A percentile compares a stretch with the other conserved stretches of the same genome.
Evolutionary conservation across 352 stramenopile genomes (phyloP).

Genomic region (Blastocystis sp.): DNA sequence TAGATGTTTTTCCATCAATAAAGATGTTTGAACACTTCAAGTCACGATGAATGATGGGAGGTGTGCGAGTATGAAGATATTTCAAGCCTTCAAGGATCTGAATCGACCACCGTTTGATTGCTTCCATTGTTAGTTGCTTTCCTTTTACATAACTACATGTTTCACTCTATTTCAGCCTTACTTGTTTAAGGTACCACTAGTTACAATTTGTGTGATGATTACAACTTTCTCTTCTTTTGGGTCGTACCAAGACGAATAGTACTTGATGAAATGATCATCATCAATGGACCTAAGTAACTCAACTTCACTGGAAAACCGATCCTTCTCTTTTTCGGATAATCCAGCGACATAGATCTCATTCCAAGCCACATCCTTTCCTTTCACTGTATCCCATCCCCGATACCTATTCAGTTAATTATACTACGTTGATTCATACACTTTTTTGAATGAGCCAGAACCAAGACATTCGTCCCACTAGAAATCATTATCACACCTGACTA

Average conservation of each 20-base stretch:
- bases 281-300: slow-evolving; percentile 91
- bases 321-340: slow-evolving; percentile 87
- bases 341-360: slow-evolving; percentile 94
- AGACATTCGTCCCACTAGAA: slow-evolving; percentile 50
- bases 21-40: slow-evolving; percentile 95
- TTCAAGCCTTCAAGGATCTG: slow-evolving; percentile 93
- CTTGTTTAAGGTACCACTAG: slow-evolving; percentile 85
- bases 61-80: slow-evolving; percentile 84
- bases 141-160: slow-evolving; percentile 57
- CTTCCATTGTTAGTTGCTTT: slow-evolving; percentile 82
- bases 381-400: slow-evolving; percentile 93
- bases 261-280: slow-evolving; percentile 99
- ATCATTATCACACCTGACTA: background rate
- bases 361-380: slow-evolving; percentile 98
- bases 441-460: slow-evolving; percentile 49
- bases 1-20: slow-evolving; percentile 94
- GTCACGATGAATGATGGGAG: slow-evolving; percentile 86
- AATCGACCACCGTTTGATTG: slow-evolving; percentile 75
- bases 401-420: slow-evolving; percentile 72
- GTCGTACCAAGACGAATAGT: slow-evolving; percentile 95
- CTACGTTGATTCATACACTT: background rate
- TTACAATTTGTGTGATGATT: slow-evolving; percentile 98
- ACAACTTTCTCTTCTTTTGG: slow-evolving; percentile 95
- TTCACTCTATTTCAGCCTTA: background rate
- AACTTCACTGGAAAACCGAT: slow-evolving; percentile 93